Conservation (phyloP, 1,284 basidiomycete species). For the Schizophyllum commune region DNA sequence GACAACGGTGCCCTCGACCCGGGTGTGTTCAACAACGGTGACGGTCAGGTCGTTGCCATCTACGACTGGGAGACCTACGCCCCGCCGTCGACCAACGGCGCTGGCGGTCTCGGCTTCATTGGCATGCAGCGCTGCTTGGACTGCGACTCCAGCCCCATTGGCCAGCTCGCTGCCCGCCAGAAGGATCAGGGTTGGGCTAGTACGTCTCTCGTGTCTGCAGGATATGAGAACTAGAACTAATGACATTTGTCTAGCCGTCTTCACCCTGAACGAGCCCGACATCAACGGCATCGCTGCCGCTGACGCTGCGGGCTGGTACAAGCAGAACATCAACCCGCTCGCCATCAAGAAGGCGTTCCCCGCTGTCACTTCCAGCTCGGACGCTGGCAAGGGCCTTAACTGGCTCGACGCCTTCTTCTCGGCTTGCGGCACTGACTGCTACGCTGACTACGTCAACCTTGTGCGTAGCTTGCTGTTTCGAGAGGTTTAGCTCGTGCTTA, state of each 20-base stretch:
- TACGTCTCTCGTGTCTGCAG: background rate
- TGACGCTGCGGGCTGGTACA: conserved; percentile 29
- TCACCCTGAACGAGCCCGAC: conserved; percentile 30
- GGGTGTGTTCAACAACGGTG: conserved; percentile 1
- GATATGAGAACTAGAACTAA: background rate
- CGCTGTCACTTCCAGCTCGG: conserved; percentile 22
- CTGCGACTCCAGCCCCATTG: conserved; percentile 28
- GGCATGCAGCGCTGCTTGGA: conserved; percentile 31
- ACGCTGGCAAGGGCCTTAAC: conserved; percentile 21
- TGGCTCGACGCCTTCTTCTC: conserved; percentile 28
- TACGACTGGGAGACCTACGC: conserved; percentile 31
- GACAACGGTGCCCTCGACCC: background rate
- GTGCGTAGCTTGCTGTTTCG: conserved; percentile 1
- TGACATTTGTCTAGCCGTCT: conserved; percentile 20
- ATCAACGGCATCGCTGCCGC: conserved; percentile 17
- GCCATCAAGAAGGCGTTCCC: conserved; percentile 26
- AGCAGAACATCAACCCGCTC: conserved; percentile 26
- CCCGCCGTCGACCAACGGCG: conserved; percentile 23
- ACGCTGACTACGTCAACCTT: conserved; percentile 26
- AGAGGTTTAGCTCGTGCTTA: background rate
- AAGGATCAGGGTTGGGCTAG: conserved; percentile 21
- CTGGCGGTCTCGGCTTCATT: conserved; percentile 27
- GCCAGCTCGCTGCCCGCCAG: conserved; percentile 22
- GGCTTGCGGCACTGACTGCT: conserved; percentile 22
- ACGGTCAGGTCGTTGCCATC: background rate